Percentiles rank a stretch among this genome's conserved stretches.
Conservation (phyloP, 768 basidiomycete species). For the Clitopilus hobsonii region DNA sequence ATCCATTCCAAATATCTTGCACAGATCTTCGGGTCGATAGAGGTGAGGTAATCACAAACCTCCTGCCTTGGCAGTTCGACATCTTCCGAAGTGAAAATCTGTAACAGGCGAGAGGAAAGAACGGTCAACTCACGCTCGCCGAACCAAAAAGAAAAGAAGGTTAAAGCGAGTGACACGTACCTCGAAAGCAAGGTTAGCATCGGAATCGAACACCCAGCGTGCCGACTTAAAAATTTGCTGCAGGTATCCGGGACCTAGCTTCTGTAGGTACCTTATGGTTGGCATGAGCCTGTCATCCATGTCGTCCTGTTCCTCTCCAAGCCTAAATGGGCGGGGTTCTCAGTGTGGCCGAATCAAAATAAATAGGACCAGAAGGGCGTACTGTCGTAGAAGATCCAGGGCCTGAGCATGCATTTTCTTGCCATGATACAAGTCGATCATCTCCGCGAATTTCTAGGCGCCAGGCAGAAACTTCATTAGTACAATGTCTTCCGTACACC, state of each 20-base stretch:
- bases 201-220: constrained; percentile 79
- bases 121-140: too few relatives aligned
- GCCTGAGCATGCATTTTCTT: constrained; percentile 96
- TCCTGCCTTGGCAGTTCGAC: constrained; percentile 78
- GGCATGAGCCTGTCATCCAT: constrained; percentile 75
- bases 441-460: constrained; percentile 86
- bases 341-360: not conserved
- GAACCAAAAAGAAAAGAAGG: too few relatives aligned
- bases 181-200: constrained; percentile 73
- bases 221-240: constrained; percentile 79
- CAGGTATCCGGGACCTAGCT: constrained; percentile 79
- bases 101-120: not conserved
- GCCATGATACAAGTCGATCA: constrained; percentile 88
- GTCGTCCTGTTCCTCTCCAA: constrained; percentile 76
- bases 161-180: constrained; percentile 27
- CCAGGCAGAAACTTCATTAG: not conserved
- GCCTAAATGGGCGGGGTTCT: constrained; percentile 33
- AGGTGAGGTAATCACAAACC: constrained; percentile 77
- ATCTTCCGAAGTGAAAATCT: constrained; percentile 97
- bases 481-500: not conserved
- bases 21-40: constrained; percentile 63
- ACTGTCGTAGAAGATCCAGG: constrained; percentile 81
- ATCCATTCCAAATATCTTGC: constrained; percentile 82
- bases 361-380: constrained; percentile 20
- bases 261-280: constrained; percentile 86